Base-by-base conservation (phyloP, 225 moss, liverwort and hornwort species). In the Marchantia polymorpha region DNA sequence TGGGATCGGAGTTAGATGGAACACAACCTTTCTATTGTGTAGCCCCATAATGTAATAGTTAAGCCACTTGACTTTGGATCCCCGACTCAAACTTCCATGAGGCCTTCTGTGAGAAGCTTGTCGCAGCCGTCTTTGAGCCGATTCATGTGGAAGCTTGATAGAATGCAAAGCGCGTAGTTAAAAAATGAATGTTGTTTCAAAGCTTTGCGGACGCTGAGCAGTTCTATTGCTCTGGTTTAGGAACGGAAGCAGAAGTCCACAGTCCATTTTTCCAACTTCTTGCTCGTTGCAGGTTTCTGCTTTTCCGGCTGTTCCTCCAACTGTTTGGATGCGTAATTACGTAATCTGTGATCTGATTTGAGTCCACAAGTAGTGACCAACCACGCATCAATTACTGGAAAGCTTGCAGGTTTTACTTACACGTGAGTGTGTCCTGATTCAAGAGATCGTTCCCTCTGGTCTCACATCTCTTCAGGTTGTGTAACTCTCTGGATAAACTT, bases 31-130 rank as follows among this genome's bases (percentile, higher is more conserved):
- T 25, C 25, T 0, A 46, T 70, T 70, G 46, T 30, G 17, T n/a
- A 91, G 90, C 89, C 87, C 88, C 83, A 87, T 90, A 93, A 89
- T 93, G 91, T 86, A 90, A 89, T 89, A 91, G 91, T 92, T 89
- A 90, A 89, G 85, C 89, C 88, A 86, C 92, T 90, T 92, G 92
- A 93, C 89, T 90, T 89, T 91, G 91, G 91, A 93, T 91, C 93
- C 91, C 93, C 86, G 90, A 90, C 91, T 91, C 86, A 88, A 90
- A 91, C 90, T 89, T 91, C 88, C 89, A 89, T 88, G 91, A 89
- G 85, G 91, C 90, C 91, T 89, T 74, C 0, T 39, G 39, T 39
- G 10, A 27, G 64, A 64, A 64, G 6, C 25, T 64, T 64, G 23
- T 39, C 64, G 27, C 25, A 10, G 22, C 26, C 26, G 8, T 12